These are phyloP conservation scores for Sporothrix mexicana DNA, from an alignment of 2,329 filamentous ascomycete species.

Conservation along the genomic window DNA sequence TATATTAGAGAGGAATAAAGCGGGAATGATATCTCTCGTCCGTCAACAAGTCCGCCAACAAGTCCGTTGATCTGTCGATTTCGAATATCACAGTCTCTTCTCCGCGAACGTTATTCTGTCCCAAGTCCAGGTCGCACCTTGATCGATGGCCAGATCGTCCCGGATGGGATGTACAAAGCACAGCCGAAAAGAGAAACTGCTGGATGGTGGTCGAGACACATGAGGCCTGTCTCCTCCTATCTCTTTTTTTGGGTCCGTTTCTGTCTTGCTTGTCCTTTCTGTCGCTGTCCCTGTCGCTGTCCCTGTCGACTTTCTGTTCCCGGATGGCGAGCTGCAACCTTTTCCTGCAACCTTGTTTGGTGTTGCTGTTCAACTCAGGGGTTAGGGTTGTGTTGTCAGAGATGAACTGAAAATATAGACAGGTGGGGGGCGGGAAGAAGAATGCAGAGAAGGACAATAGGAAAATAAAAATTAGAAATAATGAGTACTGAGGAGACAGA, in stretches of 20 bases:
- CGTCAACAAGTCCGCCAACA: no score
- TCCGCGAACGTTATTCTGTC: no score
- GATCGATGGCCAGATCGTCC: not conserved
- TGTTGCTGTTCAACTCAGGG: not conserved
- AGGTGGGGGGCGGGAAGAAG: not conserved
- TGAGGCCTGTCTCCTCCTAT: not conserved
- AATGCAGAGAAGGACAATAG: not conserved
- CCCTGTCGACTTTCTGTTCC: no score
- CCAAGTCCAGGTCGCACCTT: no score
- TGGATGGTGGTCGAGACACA: not conserved
- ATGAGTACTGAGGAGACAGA: not conserved
- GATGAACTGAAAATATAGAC: not conserved
- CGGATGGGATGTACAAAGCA: slow-evolving; percentile 8
- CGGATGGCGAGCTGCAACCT: not conserved
- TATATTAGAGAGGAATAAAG: no score
- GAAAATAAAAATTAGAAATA: not conserved
- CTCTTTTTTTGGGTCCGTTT: not conserved
- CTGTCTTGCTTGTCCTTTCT: not conserved
- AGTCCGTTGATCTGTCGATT: not conserved
- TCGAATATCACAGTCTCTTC: no score
- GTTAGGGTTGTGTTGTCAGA: not conserved
- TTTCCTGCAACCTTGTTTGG: no score
- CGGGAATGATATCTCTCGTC: no score
- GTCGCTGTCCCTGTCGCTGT: not conserved
- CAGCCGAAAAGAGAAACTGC: not conserved